Conservation (phyloP, 306 rosid genomes). For the Cucumis sativus region DNA sequence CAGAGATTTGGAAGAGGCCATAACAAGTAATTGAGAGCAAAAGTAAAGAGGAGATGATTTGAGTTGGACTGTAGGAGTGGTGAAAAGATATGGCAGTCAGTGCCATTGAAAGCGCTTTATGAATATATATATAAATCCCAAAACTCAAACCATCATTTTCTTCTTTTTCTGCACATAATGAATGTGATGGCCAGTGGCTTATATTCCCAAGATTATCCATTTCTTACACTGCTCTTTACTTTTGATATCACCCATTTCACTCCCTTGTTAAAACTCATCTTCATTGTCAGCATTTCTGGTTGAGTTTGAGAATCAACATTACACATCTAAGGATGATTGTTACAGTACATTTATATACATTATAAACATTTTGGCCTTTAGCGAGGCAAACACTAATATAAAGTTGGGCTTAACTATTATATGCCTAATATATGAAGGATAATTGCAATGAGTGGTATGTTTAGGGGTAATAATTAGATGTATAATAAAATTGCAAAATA, state of each 20-base stretch:
- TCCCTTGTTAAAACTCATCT: background rate
- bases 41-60: background rate
- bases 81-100: background rate
- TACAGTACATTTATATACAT: too few species aligned
- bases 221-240: background rate
- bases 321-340: too few species aligned
- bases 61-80: background rate
- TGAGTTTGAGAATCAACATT: too few species aligned
- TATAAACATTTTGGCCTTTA: too few species aligned
- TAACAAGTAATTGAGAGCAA: too few species aligned
- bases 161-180: background rate
- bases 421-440: too few species aligned
- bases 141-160: background rate
- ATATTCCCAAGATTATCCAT: background rate
- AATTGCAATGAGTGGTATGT: too few species aligned
- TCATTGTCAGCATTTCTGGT: background rate
- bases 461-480: too few species aligned
- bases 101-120: background rate
- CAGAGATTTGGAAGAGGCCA: background rate
- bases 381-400: too few species aligned
- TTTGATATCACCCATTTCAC: background rate
- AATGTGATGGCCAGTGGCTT: background rate
- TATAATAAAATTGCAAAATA: too few species aligned
- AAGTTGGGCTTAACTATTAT: too few species aligned
- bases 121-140: background rate